Evolutionary conservation across 2,329 filamentous ascomycete genomes (phyloP), one percentile per base, ranked within the genome.

Genomic region (Triangularia verruculosa): DNA sequence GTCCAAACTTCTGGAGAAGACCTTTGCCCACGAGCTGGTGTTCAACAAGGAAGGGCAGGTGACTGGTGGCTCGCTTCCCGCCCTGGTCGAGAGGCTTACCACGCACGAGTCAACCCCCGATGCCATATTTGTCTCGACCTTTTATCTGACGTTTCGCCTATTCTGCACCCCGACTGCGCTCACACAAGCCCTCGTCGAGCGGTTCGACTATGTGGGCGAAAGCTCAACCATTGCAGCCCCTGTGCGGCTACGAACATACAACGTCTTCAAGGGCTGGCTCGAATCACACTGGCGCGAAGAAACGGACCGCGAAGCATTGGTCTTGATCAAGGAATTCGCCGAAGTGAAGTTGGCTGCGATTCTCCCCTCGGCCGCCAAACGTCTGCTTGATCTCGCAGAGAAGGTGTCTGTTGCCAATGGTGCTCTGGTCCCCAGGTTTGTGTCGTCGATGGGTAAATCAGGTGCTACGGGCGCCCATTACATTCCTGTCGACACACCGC

Each of bases 231-330:
- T 93, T 67, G 88, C 93, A 22, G 85, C 83, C 2, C 92, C 94
- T 0, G 94, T 98, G 22, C 88, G 93, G 58, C 80, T 99, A 56
- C 87, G 95, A 59, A 92, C 98, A 1, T 98, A 96, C 80, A 98
- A 99, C 74, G 89, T 93, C 62, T 92, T 99, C 82, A 99, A 99
- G 77, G 91, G 91, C 51, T 99, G 95, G 95, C 81, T 99, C 20
- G 95, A 98, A 78, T 95, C 91, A 6, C 93, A 99, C 76, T 99
- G 95, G 94, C 87, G 90, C 56, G 87, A 92, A 67, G 87, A 92
- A 64, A 87, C 88, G 11, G 95, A 99, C 74, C 85, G 86, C 60
- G 83, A 86, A 12, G 92, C 93, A 1, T 81, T 99, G 8, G 81
- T 84, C 0, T 80, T 90, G 57, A 96, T 99, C 67, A 82, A 89